Conservation (phyloP, 768 basidiomycete species). For the Macrolepiota dolichaula region DNA sequence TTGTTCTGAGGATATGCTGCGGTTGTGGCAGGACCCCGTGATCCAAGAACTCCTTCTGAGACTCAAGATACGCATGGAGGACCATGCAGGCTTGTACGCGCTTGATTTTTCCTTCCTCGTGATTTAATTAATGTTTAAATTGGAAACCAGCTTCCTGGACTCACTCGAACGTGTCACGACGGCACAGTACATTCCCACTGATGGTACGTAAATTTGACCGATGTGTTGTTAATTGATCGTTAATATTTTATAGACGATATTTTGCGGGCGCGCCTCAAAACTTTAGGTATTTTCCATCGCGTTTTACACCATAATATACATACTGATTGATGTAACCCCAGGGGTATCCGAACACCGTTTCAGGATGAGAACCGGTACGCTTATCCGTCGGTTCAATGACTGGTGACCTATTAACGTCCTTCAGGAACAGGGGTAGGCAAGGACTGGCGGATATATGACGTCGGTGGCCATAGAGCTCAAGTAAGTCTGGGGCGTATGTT, state of each 20-base stretch:
- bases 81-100: constrained; percentile 71
- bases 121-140: neutral
- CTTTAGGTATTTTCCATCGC: constrained; percentile 30
- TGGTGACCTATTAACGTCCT: constrained; percentile 1
- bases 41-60: constrained; percentile 47
- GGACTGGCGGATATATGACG: constrained; percentile 47
- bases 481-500: constrained; percentile 32
- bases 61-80: constrained; percentile 59
- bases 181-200: constrained; percentile 59
- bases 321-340: too few relatives aligned
- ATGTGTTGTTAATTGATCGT: neutral
- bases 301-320: too few relatives aligned
- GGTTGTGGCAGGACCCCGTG: constrained; percentile 58
- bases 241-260: constrained; percentile 52
- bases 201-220: constrained; percentile 40
- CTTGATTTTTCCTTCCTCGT: neutral
- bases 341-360: constrained; percentile 74
- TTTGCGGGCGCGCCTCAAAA: constrained; percentile 67
- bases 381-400: neutral
- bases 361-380: constrained; percentile 47
- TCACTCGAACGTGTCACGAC: constrained; percentile 60
- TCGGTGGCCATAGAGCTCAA: constrained; percentile 65
- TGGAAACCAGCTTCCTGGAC: constrained; percentile 59
- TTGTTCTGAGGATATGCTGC: constrained; percentile 61
- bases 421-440: constrained; percentile 23